Percentiles rank a stretch among this genome's conserved stretches.
phyloP scores from a whole-genome alignment of 106 monocot genomes.

The Dactylorhiza incarnata region DNA sequence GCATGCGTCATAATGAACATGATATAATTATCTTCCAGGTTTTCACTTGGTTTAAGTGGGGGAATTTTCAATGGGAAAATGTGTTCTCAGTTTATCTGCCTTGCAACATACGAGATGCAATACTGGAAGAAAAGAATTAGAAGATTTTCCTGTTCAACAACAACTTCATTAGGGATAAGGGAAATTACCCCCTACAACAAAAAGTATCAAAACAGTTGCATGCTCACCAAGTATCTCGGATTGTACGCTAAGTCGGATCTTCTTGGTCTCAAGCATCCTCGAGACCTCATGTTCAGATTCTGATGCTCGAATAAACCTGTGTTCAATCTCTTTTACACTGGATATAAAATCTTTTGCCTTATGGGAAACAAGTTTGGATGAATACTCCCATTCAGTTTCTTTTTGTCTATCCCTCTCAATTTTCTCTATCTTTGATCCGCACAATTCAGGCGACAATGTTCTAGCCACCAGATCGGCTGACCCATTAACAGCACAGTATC shows the following conservation, averaged over 20 bases:
- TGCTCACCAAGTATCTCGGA: constrained; percentile 33
- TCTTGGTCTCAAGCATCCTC: constrained; percentile 88
- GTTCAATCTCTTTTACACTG: constrained; percentile 75
- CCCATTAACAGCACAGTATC: constrained; percentile 4
- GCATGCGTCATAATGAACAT: no score
- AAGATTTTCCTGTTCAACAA: constrained; percentile 42
- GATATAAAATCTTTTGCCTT: constrained; percentile 83
- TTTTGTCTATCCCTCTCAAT: constrained; percentile 34
- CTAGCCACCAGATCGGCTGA: constrained; percentile 14
- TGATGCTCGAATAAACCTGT: constrained; percentile 60
- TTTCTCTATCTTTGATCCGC: constrained; percentile 32
- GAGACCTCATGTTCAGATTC: constrained; percentile 76
- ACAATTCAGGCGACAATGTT: constrained; percentile 9
- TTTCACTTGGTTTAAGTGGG: no score
- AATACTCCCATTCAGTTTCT: constrained; percentile 38
- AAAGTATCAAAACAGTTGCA: neutral
- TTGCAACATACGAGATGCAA: constrained; percentile 52
- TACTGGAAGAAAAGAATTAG: constrained; percentile 26
- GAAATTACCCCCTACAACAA: neutral
- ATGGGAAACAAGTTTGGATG: constrained; percentile 75
- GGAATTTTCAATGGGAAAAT: no score
- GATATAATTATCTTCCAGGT: no score
- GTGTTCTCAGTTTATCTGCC: no score
- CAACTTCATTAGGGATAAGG: constrained; percentile 2
- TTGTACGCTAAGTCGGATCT: constrained; percentile 45